Evolutionary conservation across 208 protist species (phyloP), one percentile per base, ranked within the genome.

Genomic region (Jaenimonas drosophilae): DNA sequence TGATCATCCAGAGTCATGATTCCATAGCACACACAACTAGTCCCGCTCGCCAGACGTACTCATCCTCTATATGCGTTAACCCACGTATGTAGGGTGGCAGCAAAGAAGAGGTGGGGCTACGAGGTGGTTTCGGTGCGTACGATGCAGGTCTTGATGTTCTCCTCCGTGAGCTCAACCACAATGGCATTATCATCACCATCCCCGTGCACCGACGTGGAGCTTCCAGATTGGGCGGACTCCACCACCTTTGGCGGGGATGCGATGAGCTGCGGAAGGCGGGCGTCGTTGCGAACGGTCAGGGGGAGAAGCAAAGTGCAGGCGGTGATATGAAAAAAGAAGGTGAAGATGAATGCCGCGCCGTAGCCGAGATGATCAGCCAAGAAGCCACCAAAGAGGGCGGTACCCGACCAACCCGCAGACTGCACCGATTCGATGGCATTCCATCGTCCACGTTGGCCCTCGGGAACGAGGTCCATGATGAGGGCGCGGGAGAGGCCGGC

Each of bases 361-460:
- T 87, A 87, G 42, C 70, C 68, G 11, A 54, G 28, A 31, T 37
- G 4, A 45, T 82, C 77, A 9, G 77, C 77, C n/a, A 87, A 43
- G 40, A 64, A 49, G 26, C 77, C 77, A 31, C 77, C 77, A 0
- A 87, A 9, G 27, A 82, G 48, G 4, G 73, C 73, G 14, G 73
- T 77, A 34, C 73, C 77, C 12, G 77, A 82, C 77, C 77, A 87
- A 30, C 66, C 65, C 2, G 70, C 70, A 4, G 61, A 73, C 53
- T 79, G 69, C 19, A 82, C 42, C n/a, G 69, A 79, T 56, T 87
- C 77, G 6, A 87, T 40, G 12, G 77, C 77, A 24, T 74, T 82
- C 74, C 77, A 87, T 11, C 70, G 63, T 32, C 70, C 64, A 26
- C 57, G 69, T 30, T 54, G 43, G 44, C 59, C 39, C 44, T 77